A percentile compares a stretch with the other conserved stretches of the same genome.
Conservation (phyloP, 192 early-diverging fungal genomes). For the Coemansia sp. region DNA sequence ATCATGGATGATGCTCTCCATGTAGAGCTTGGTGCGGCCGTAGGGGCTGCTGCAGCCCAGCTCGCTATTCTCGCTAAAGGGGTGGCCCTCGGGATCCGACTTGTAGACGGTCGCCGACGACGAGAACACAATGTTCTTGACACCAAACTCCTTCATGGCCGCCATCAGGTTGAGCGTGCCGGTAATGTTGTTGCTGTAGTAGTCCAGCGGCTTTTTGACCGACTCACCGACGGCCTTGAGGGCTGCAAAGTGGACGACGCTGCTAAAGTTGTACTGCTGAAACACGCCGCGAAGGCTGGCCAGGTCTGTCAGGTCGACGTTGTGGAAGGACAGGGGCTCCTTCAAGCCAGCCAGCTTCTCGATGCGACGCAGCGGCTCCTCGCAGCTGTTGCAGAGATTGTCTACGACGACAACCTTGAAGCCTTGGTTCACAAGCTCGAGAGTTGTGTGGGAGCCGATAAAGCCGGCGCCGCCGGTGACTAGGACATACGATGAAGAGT, state of each 20-base stretch:
- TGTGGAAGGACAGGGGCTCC: conserved; percentile 59
- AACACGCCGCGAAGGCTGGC: conserved; percentile 68
- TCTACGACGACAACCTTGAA: conserved; percentile 90
- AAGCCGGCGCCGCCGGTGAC: conserved; percentile 83
- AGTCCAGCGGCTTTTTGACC: conserved; percentile 71
- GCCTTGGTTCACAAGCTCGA: conserved; percentile 69
- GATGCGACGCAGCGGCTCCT: conserved; percentile 68
- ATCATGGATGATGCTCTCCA: conserved; percentile 80
- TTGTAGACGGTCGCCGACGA: conserved; percentile 93
- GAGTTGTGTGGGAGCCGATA: conserved; percentile 90
- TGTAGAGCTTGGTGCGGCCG: conserved; percentile 93
- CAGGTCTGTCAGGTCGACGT: conserved; percentile 75
- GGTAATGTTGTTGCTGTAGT: conserved; percentile 92
- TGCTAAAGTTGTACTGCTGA: conserved; percentile 58
- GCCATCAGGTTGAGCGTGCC: conserved; percentile 83
- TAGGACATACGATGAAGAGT: conserved; percentile 38
- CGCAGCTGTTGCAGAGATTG: conserved; percentile 81
- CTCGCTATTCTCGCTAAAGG: conserved; percentile 56
- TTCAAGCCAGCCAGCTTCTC: conserved; percentile 56
- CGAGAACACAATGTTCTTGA: conserved; percentile 92
- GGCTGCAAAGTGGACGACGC: conserved; percentile 86
- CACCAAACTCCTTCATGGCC: conserved; percentile 74
- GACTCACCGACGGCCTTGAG: conserved; percentile 87
- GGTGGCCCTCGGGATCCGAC: conserved; percentile 47
- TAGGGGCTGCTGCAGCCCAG: conserved; percentile 86